phyloP scores from a whole-genome alignment of 2,329 filamentous ascomycete genomes.

The Orbilia ellipsospora region DNA sequence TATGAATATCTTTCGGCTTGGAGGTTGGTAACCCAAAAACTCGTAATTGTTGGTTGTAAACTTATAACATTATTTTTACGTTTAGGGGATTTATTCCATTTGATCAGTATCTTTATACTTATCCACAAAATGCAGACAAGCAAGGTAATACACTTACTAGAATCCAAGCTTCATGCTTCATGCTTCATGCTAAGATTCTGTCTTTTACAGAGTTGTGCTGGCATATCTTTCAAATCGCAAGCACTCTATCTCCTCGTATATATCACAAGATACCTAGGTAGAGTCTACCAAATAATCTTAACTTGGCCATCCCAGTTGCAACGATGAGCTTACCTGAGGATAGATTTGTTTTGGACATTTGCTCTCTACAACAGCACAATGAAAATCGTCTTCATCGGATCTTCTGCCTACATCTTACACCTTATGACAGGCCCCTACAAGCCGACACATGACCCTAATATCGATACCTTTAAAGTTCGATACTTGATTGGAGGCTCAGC shows the following conservation, averaged over 20 bases:
- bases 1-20: slow-evolving; percentile 59
- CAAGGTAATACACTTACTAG: slow-evolving; percentile 58
- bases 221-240: slow-evolving; percentile 99
- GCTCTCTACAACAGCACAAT: slow-evolving; percentile 93
- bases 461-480: slow-evolving; percentile 96
- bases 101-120: slow-evolving; percentile 91
- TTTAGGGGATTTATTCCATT: slow-evolving; percentile 91
- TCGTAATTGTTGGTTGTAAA: neutral
- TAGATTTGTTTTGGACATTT: slow-evolving; percentile 87
- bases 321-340: slow-evolving; percentile 42
- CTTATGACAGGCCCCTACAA: slow-evolving; percentile 98
- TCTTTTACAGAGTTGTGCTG: slow-evolving; percentile 82
- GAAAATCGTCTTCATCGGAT: slow-evolving; percentile 92
- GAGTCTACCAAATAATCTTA: slow-evolving; percentile 36
- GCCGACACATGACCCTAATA: slow-evolving; percentile 94
- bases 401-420: slow-evolving; percentile 94
- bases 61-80: neutral
- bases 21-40: slow-evolving; percentile 41
- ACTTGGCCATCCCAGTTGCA: neutral
- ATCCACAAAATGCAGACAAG: slow-evolving; percentile 87
- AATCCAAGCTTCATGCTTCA: neutral
- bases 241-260: slow-evolving; percentile 94
- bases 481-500: slow-evolving; percentile 87
- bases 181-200: neutral
- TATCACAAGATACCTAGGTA: slow-evolving; percentile 88